Evolutionary conservation across 805 yeast species (phyloP).

Genomic region (Metschnikowia amazonensis): DNA sequence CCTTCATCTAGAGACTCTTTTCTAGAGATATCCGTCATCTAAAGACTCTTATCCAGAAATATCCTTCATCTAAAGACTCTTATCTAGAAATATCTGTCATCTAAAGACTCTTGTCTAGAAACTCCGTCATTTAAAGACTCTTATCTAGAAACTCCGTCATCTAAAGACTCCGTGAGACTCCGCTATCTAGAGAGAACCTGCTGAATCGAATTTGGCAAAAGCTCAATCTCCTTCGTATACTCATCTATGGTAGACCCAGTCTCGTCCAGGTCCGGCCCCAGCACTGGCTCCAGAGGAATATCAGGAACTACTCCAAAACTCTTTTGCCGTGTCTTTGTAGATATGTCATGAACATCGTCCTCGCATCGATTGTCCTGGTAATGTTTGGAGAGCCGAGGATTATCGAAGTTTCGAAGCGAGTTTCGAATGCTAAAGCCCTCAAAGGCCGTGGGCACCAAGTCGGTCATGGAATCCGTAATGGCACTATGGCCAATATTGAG

Average conservation of each 20-base stretch:
- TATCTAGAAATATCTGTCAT: too few species aligned
- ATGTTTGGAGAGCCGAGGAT: slow-evolving; percentile 18
- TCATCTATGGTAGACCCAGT: slow-evolving; percentile 12
- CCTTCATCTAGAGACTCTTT: too few species aligned
- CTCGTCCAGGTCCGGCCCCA: slow-evolving; percentile 11
- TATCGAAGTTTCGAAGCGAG: slow-evolving; percentile 11
- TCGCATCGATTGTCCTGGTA: slow-evolving; percentile 10
- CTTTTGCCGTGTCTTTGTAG: slow-evolving; percentile 11
- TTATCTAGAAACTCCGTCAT: background rate
- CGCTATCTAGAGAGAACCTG: background rate
- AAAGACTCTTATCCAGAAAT: too few species aligned
- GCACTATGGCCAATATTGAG: slow-evolving; percentile 6
- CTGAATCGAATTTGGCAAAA: background rate
- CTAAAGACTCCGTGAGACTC: too few species aligned
- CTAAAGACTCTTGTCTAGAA: background rate
- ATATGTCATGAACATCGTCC: background rate
- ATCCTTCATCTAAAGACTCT: too few species aligned
- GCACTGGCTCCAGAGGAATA: slow-evolving; percentile 2
- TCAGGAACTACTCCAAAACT: slow-evolving; percentile 17
- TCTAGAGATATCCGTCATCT: too few species aligned
- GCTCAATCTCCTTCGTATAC: background rate
- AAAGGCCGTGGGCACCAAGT: slow-evolving; percentile 14
- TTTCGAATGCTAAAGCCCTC: slow-evolving; percentile 10
- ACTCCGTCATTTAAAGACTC: too few species aligned
- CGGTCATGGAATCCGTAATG: slow-evolving; percentile 14